A percentile compares a stretch with the other conserved stretches of the same genome.
Evolutionary conservation across 768 basidiomycete genomes (phyloP).

Genomic region (Exsudoporus frostii): DNA sequence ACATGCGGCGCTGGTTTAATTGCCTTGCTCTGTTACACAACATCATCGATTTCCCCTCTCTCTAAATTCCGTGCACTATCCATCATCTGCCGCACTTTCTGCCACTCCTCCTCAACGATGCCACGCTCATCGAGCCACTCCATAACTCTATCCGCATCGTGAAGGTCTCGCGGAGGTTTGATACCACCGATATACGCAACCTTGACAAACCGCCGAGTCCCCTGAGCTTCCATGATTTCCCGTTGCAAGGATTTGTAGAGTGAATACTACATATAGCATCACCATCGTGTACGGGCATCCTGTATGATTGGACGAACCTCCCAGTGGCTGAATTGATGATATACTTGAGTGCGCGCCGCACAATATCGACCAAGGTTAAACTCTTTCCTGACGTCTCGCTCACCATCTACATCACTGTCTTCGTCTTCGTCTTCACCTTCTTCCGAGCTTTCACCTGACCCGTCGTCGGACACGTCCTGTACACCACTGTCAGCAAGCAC

Average conservation of each 20-base stretch:
- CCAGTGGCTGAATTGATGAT: slow-evolving; percentile 78
- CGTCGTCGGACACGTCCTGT: slow-evolving; percentile 22
- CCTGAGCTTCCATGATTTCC: slow-evolving; percentile 58
- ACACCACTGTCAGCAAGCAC: background rate
- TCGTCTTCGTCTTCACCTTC: slow-evolving; percentile 17
- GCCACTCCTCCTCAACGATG: slow-evolving; percentile 68
- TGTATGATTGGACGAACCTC: slow-evolving; percentile 50
- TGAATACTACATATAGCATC: slow-evolving; percentile 48
- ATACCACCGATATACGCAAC: slow-evolving; percentile 53
- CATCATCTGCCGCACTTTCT: slow-evolving; percentile 69
- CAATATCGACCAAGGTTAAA: slow-evolving; percentile 80
- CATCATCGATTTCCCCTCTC: slow-evolving; percentile 40
- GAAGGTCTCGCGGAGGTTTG: slow-evolving; percentile 61
- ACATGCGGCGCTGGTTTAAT: slow-evolving; percentile 20
- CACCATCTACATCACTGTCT: background rate
- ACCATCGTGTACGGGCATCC: background rate
- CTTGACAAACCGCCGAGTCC: slow-evolving; percentile 49
- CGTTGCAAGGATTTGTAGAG: slow-evolving; percentile 57
- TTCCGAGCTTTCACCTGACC: slow-evolving; percentile 26
- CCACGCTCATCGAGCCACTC: slow-evolving; percentile 76
- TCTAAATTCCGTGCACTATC: slow-evolving; percentile 68
- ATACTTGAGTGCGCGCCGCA: slow-evolving; percentile 62
- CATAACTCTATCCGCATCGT: slow-evolving; percentile 75
- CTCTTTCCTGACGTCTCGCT: slow-evolving; percentile 28
- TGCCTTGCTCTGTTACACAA: slow-evolving; percentile 1